These are phyloP conservation scores for Cylindricascospora bacillispora DNA, from an alignment of 1,139 yeast genomes.

Conservation along the genomic window DNA sequence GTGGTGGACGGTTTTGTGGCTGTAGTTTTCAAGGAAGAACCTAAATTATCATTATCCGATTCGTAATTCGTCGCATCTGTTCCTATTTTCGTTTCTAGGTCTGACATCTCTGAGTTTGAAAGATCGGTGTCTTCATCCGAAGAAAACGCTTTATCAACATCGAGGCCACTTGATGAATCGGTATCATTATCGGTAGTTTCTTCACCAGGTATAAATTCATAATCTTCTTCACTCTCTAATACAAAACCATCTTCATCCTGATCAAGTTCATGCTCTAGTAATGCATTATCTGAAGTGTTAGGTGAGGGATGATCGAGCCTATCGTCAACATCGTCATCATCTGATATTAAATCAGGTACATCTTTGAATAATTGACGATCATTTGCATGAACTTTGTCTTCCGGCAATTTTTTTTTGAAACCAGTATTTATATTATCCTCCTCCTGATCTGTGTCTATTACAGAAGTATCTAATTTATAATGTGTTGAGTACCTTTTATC, in stretches of 20 bases:
- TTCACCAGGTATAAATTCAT: conserved; percentile 15
- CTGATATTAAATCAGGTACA: conserved; percentile 18
- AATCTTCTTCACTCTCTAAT: conserved; percentile 15
- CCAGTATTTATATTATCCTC: background rate
- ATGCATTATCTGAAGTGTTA: conserved; percentile 22
- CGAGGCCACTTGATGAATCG: conserved; percentile 4
- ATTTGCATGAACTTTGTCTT: background rate
- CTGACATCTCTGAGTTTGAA: conserved; percentile 15
- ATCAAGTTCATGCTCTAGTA: conserved; percentile 18
- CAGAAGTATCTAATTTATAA: conserved; percentile 1
- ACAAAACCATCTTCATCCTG: conserved; percentile 13
- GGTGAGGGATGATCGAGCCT: conserved; percentile 18
- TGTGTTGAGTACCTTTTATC: conserved; percentile 2
- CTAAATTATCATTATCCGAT: conserved; percentile 18
- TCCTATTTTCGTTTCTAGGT: too few species aligned
- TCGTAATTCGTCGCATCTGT: background rate
- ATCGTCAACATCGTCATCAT: conserved; percentile 21
- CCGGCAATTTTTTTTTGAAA: background rate
- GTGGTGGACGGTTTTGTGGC: conserved; percentile 3
- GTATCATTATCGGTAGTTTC: conserved; percentile 6
- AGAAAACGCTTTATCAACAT: conserved; percentile 7
- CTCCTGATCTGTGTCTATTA: too few species aligned
- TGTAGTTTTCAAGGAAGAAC: background rate
- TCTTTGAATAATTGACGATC: conserved; percentile 8
- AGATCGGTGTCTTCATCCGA: conserved; percentile 8